A percentile compares a stretch with the other conserved stretches of the same genome.
phyloP scores from a whole-genome alignment of 1,284 basidiomycete genomes.

The Bjerkandera adusta region DNA sequence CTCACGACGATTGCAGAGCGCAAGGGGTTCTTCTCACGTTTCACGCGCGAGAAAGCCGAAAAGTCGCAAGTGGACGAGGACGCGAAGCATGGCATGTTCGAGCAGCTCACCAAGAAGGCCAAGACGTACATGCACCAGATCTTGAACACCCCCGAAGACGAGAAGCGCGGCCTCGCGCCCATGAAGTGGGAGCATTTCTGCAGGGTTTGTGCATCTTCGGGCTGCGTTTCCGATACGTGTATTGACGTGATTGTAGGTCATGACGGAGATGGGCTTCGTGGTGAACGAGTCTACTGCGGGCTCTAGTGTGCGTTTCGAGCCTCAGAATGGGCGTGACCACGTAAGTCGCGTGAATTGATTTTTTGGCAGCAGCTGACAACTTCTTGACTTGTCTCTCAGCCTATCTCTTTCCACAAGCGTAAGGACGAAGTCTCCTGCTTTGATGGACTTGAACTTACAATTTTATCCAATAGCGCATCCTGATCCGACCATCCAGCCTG shows the following conservation, averaged over 20 bases:
- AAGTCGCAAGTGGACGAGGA: conserved; percentile 35
- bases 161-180: conserved; percentile 50
- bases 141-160: conserved; percentile 52
- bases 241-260: conserved; percentile 43
- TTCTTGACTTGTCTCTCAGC: conserved; percentile 41
- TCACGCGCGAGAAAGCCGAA: conserved; percentile 36
- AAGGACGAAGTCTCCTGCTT: conserved; percentile 24
- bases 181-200: conserved; percentile 76
- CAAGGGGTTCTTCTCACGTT: conserved; percentile 49
- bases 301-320: conserved; percentile 79
- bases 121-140: conserved; percentile 61
- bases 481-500: conserved; percentile 56
- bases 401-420: conserved; percentile 79
- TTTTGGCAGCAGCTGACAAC: too few relatives aligned
- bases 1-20: conserved; percentile 45
- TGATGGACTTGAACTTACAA: background rate
- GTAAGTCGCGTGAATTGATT: conserved; percentile 34
- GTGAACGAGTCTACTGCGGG: conserved; percentile 74
- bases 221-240: background rate
- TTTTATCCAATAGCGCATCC: conserved; percentile 56
- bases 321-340: conserved; percentile 52
- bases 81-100: conserved; percentile 47
- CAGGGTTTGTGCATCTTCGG: conserved; percentile 39
- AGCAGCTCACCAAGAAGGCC: conserved; percentile 57
- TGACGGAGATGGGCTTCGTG: conserved; percentile 75